A percentile compares a stretch with the other conserved stretches of the same genome.
Evolutionary conservation across 2,329 filamentous ascomycete genomes (phyloP).

Genomic region (Colletotrichum sp.): DNA sequence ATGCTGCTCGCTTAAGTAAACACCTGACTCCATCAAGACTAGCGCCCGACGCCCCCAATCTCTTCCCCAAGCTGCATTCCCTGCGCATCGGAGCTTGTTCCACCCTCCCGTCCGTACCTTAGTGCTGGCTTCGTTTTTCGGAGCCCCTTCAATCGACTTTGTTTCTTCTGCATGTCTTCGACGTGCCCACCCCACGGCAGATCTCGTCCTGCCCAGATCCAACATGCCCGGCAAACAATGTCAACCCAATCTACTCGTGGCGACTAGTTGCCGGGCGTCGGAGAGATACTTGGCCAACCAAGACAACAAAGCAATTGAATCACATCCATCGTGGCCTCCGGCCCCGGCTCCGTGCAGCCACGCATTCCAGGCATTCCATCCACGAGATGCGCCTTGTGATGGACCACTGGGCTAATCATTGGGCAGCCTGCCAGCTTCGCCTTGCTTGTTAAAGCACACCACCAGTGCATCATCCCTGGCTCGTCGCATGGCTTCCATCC

Average conservation of each 20-base stretch:
- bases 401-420: not conserved
- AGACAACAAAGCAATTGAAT: not conserved
- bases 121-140: not conserved
- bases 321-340: not conserved
- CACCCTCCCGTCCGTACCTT: not conserved
- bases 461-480: not conserved
- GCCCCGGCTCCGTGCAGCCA: not conserved
- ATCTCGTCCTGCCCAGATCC: constrained; percentile 6
- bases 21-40: not conserved
- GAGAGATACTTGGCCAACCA: not conserved
- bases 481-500: not conserved
- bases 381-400: not conserved
- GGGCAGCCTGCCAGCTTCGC: not conserved
- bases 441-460: not conserved
- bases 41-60: constrained; percentile 2
- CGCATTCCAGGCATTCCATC: not conserved
- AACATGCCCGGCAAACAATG: not conserved
- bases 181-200: not conserved
- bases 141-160: not conserved
- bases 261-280: not conserved
- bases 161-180: constrained; percentile 14
- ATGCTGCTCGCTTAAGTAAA: not conserved
- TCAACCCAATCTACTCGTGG: constrained; percentile 6
- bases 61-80: constrained; percentile 3
- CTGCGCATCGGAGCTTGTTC: not conserved